Percentiles rank a stretch among this genome's conserved stretches.
These are phyloP conservation scores for Waltiozyma sp. DNA, from an alignment of 1,139 yeast species.

Conservation along the genomic window DNA sequence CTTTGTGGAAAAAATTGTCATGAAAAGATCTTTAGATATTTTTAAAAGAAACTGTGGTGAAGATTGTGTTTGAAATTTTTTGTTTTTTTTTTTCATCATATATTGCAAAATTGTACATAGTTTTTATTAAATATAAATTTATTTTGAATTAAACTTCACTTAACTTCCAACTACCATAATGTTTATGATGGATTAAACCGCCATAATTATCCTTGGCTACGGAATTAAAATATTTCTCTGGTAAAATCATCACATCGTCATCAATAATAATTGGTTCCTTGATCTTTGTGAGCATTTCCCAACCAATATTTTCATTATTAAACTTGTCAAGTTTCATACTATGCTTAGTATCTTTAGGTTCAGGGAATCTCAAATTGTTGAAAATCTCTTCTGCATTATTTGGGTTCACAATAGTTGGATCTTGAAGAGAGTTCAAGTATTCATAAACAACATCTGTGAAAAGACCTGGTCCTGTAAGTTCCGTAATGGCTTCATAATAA, in stretches of 20 bases:
- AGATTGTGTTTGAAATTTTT: not conserved
- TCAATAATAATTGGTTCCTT: slow-evolving; percentile 6
- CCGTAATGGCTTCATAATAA: slow-evolving; percentile 30
- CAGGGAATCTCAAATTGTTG: slow-evolving; percentile 2
- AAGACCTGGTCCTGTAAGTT: slow-evolving; percentile 50
- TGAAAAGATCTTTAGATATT: not conserved
- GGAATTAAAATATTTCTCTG: slow-evolving; percentile 9
- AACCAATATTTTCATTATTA: slow-evolving; percentile 7
- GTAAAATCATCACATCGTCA: slow-evolving; percentile 8
- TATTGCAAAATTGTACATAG: no score
- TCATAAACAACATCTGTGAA: slow-evolving; percentile 48
- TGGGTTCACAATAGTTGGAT: slow-evolving; percentile 22
- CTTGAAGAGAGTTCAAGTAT: slow-evolving; percentile 29
- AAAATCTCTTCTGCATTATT: slow-evolving; percentile 6
- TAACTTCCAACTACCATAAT: slow-evolving; percentile 9
- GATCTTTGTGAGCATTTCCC: slow-evolving; percentile 11
- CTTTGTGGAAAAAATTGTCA: not conserved
- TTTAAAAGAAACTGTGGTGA: not conserved
- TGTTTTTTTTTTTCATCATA: no score
- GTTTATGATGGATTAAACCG: slow-evolving; percentile 5
- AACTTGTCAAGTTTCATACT: slow-evolving; percentile 2
- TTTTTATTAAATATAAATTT: no score
- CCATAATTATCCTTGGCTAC: slow-evolving; percentile 2
- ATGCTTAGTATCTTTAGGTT: slow-evolving; percentile 2
- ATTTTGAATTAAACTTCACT: not conserved